Percentiles rank a stretch among this genome's conserved stretches.
Evolutionary conservation across 2,329 filamentous ascomycete species (phyloP).

Genomic region (Epichloe glyceriae): DNA sequence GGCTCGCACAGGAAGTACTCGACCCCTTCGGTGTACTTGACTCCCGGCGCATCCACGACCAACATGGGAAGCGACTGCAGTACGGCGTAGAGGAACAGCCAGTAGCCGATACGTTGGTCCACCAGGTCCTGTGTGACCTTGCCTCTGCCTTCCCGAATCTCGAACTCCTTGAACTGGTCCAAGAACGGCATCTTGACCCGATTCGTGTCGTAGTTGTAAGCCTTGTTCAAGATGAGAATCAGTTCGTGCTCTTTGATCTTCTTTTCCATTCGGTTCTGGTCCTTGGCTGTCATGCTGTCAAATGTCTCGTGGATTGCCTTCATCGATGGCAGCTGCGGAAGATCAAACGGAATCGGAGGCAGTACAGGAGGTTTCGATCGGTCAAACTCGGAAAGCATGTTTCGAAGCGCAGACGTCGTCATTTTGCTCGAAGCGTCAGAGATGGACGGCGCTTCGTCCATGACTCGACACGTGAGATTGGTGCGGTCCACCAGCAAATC

Average conservation of each 20-base stretch:
- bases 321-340: constrained; percentile 64
- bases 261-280: constrained; percentile 58
- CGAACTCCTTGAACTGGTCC: constrained; percentile 56
- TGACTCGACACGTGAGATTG: constrained; percentile 63
- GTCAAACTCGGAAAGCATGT: constrained; percentile 78
- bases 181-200: constrained; percentile 48
- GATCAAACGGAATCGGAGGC: constrained; percentile 82
- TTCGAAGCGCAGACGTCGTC: constrained; percentile 57
- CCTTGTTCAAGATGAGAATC: constrained; percentile 60
- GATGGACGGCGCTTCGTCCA: constrained; percentile 49
- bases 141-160: constrained; percentile 52
- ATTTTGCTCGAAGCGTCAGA: constrained; percentile 46
- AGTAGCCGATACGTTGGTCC: constrained; percentile 62
- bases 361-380: constrained; percentile 78
- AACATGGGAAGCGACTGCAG: constrained; percentile 68
- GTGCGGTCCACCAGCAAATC: constrained; percentile 76
- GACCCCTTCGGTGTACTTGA: constrained; percentile 56
- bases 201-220: constrained; percentile 66
- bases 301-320: constrained; percentile 52
- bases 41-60: constrained; percentile 59
- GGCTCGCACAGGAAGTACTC: constrained; percentile 76
- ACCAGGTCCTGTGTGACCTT: constrained; percentile 52
- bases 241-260: constrained; percentile 71
- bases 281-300: constrained; percentile 52
- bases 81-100: constrained; percentile 70